Evolutionary conservation across 495 filamentous ascomycete species (phyloP), one percentile per base, ranked within the genome.

Genomic region (Darksidea phi): DNA sequence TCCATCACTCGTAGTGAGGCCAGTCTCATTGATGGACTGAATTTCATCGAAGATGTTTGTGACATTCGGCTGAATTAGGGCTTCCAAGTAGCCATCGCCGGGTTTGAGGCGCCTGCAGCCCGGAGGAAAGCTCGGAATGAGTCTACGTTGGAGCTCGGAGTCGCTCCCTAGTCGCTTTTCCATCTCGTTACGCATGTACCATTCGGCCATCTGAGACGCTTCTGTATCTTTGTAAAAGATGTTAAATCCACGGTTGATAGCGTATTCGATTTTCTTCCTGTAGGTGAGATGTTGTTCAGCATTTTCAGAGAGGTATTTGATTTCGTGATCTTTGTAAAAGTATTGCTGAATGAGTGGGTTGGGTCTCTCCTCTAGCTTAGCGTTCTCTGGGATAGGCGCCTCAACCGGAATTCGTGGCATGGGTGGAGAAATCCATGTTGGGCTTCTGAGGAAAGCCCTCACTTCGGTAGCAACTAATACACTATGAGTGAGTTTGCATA

Each of bases 221-320:
- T 72, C 67, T 17, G 59, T 62, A 36, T 50, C 60, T 41, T 72
- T 68, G 48, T 61, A 25, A 54, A 67, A 75, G 67, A 73, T 72
- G 15, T 63, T 67, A 43, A 75, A 75, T n/a, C 69, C 41, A 43
- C 68, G 62, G 48, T 73, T 73, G 57, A 71, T 69, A 17, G 67
- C 61, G 0, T 62, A 52, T 54, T 74, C 73, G 18, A 72, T 70
- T 45, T 48, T 46, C 57, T 70, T 71, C 4, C 71, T 63, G 57
- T 71, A 73, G 48, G 64, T 51, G 23, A 75, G 67, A 24, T 67
- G 64, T 21, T 72, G 67, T 28, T 68, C 68, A 0, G 73, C 70
- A 52, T 75, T 62, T 18, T 74, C 67, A 11, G 59, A 49, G 57
- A 75, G 73, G 20, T 55, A 49, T 57, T 70, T 57, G 66, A 70